phyloP scores from a whole-genome alignment of 2,329 filamentous ascomycete genomes.

The Aspergillus pseudonomiae region DNA sequence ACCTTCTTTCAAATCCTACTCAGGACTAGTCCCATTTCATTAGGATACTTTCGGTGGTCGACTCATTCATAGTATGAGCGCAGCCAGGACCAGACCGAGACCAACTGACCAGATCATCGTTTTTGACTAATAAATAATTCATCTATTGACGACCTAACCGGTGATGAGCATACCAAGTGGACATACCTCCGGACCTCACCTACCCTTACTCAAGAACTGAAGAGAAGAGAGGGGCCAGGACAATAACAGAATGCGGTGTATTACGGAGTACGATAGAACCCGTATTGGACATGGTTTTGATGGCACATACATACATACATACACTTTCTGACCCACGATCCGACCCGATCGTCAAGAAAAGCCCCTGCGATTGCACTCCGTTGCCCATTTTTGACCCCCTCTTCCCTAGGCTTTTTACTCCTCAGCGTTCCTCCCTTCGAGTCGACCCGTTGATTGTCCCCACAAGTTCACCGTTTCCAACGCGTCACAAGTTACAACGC shows the following conservation, averaged over 20 bases:
- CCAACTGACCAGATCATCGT: not conserved
- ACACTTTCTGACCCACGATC: constrained; percentile 16
- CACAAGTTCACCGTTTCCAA: constrained; percentile 31
- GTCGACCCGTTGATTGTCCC: constrained; percentile 14
- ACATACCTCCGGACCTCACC: not conserved
- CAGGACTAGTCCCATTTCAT: not conserved
- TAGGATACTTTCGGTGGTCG: not conserved
- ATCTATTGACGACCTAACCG: not conserved
- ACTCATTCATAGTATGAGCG: not conserved
- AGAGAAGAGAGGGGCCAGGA: not conserved
- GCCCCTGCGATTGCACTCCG: constrained; percentile 13
- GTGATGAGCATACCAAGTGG: constrained; percentile 1
- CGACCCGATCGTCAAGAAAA: constrained; percentile 20
- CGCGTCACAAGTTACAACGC: constrained; percentile 27
- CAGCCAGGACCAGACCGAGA: not conserved
- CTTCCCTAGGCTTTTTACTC: not conserved
- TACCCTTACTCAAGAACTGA: not conserved
- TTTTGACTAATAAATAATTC: not conserved
- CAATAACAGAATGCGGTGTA: constrained; percentile 2
- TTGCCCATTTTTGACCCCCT: constrained; percentile 2
- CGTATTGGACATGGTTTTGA: not conserved
- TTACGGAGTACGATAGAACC: not conserved
- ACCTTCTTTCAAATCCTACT: not conserved
- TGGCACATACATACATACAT: not conserved
- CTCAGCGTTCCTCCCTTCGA: constrained; percentile 4